A percentile compares a stretch with the other conserved stretches of the same genome.
These are phyloP conservation scores for Prunus mume DNA, from an alignment of 306 rosid genomes.

Conservation along the genomic window DNA sequence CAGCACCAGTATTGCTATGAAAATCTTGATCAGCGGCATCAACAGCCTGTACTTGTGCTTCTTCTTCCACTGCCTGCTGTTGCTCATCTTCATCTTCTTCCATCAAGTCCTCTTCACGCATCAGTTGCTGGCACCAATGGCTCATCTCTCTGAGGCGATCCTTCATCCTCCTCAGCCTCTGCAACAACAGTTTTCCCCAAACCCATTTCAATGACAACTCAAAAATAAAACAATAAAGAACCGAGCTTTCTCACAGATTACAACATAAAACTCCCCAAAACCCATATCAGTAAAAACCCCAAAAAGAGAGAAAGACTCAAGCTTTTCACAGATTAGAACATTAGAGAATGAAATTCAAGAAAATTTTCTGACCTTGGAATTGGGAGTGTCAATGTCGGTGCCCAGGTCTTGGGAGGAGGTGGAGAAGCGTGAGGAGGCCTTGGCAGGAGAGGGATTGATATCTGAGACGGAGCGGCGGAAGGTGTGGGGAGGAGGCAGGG, in stretches of 20 bases:
- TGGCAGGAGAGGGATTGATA: slow-evolving; percentile 21
- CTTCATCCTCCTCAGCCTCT: slow-evolving; percentile 50
- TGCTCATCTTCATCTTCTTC: slow-evolving; percentile 17
- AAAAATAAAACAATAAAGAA: background rate
- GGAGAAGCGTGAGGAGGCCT: slow-evolving; percentile 14
- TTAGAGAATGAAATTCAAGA: background rate
- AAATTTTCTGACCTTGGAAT: slow-evolving; percentile 25
- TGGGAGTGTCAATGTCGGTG: slow-evolving; percentile 15
- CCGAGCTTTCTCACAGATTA: background rate
- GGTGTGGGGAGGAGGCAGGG: background rate
- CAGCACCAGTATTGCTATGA: background rate
- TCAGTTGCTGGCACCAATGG: slow-evolving; percentile 42
- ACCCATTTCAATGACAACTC: background rate
- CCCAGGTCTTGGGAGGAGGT: slow-evolving; percentile 20
- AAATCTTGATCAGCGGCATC: background rate
- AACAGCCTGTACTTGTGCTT: background rate
- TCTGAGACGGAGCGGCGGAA: slow-evolving; percentile 29
- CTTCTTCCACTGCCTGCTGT: background rate
- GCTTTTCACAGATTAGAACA: background rate
- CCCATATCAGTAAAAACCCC: background rate
- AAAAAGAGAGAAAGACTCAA: background rate
- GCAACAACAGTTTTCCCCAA: slow-evolving; percentile 3
- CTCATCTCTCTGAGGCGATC: slow-evolving; percentile 42
- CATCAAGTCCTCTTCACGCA: slow-evolving; percentile 25
- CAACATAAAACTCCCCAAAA: background rate